Evolutionary conservation across 352 stramenopile species (phyloP), one percentile per base, ranked within the genome.

Genomic region (Phytophthora niederhauseri): DNA sequence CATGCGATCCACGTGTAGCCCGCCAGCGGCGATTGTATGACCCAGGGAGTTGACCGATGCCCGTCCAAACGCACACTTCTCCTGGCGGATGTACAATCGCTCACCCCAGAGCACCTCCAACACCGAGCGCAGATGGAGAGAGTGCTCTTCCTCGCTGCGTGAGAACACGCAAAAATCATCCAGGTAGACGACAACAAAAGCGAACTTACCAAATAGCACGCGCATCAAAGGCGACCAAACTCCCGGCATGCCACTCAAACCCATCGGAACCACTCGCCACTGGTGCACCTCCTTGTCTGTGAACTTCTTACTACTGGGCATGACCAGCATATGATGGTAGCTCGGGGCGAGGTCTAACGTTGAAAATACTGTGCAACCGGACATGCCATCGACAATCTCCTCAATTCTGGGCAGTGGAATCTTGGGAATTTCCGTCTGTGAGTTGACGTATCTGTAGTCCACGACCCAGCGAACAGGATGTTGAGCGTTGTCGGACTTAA

Each of bases 1-100:
- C 0, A 28, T 9, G 4, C 9, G 48, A 28, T 80, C 72, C 17
- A 79, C 72, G 3, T 22, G 4, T 7, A 82, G 19, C 19, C 66
- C 68, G 43, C 63, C 12, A 12, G 6, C 41, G 14, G 60, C 71
- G 38, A 77, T 56, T 0, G 66, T 81, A 43, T 78, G 66, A 28
- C 74, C 52, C 14, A 75, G 64, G 48, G 77, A 77, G 19, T 70
- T 49, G 6, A 78, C 66, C 34, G 14, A 49, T 0, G 30, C 2
- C 36, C 48, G 7, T 38, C 57, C 71, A 52, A 79, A 78, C 2
- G 52, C n/a, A 61, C 71, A 77, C 64, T 82, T 79, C 28, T 6
- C 31, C 17, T 38, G 60, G 43, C 43, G 66, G 49, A 19, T 59
- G 46, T 48, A 76, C 22, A 76, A 20, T 7, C 70, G 59, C 19